Evolutionary conservation across 139 green algal genomes (phyloP), one percentile per base, ranked within the genome.

Genomic region (Zygnema circumcarinatum): DNA sequence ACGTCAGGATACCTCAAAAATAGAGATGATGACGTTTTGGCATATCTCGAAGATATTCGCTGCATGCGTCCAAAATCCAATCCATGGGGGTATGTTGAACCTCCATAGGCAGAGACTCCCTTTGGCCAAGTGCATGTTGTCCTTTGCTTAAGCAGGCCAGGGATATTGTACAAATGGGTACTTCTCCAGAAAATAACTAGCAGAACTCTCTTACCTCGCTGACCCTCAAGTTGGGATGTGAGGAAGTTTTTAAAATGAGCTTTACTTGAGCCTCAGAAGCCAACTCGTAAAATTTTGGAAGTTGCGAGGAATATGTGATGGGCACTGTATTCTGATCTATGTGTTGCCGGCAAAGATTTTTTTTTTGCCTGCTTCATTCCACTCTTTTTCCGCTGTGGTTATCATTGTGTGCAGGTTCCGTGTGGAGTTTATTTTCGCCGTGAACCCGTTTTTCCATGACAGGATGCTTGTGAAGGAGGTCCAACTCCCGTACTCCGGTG

Each of bases 391-490:
- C n/a, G n/a, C n/a, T 42, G 75, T 2, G 75, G 3, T 38, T 41
- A 39, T 83, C n/a, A 3, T 67, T 67, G 3, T 42, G 29, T 39
- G 22, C 75, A 83, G 75, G 75, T 83, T n/a, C 38, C n/a, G 75
- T 31, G 75, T 83, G 75, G 75, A 83, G 75, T 83, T 83, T 29
- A 33, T 41, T 31, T 83, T 83, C 7, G 2, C n/a, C 3, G 31
- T 3, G 21, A 83, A 83, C 32, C 75, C 75, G 2, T 83, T 32
- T 69, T 83, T 83, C 75, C 32, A 35, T 33, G 75, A 83, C 75
- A 83, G 38, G 32, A 29, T 83, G 2, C 75, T 83, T 42, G 32
- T 47, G 75, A 83, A 83, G 75, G 75, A 83, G 75, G 75, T 83
- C 16, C 11, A 7, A 7, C 69, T 78, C 11, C 69, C 69, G 11